phyloP scores from a whole-genome alignment of 164 flowering plant species.

The Annona cherimola region DNA sequence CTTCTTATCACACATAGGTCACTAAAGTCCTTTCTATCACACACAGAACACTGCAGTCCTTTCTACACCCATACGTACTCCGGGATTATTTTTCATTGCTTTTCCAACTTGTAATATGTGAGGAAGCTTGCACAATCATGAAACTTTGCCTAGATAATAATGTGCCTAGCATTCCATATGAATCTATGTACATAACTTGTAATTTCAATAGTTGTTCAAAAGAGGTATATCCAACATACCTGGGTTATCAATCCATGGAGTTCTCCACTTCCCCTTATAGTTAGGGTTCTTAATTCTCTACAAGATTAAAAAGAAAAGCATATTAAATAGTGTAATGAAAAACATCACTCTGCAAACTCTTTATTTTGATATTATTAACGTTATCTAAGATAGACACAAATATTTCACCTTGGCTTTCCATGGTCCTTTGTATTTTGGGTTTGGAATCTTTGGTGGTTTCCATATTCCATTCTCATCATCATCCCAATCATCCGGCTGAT shows the following conservation, averaged over 20 bases:
- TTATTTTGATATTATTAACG: neutral
- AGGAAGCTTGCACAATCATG: no score
- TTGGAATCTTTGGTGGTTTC: constrained; percentile 75
- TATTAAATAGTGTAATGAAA: neutral
- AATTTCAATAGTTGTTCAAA: no score
- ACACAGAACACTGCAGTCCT: no score
- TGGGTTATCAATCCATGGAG: constrained; percentile 81
- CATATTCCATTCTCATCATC: constrained; percentile 93
- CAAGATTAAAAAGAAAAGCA: neutral
- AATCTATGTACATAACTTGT: no score
- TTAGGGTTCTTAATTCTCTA: constrained; percentile 89
- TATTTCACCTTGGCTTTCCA: constrained; percentile 84
- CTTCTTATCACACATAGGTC: no score
- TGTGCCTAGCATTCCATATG: no score
- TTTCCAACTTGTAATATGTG: no score
- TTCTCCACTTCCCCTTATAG: constrained; percentile 78
- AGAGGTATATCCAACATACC: constrained; percentile 28
- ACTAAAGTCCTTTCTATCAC: no score
- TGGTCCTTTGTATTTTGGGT: constrained; percentile 89
- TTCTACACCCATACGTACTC: no score
- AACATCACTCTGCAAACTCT: neutral
- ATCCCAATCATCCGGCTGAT: constrained; percentile 88
- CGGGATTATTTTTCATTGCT: no score
- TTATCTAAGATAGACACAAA: neutral
- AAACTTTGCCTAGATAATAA: no score